Base-by-base conservation (phyloP, 1,139 yeast species). In the Blastobotrys illinoisensis region DNA sequence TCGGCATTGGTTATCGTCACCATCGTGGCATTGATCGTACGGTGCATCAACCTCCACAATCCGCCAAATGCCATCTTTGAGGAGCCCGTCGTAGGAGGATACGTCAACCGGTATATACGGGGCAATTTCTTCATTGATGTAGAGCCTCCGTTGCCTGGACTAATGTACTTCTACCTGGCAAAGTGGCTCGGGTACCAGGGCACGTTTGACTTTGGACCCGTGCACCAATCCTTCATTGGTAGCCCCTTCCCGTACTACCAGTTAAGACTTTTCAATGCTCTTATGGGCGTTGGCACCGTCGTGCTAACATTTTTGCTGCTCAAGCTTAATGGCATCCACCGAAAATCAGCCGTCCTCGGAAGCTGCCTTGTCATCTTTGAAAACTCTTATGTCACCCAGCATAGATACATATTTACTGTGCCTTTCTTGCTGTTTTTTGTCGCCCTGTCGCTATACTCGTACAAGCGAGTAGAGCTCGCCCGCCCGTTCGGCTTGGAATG, bases 81-180 rank as follows among this genome's bases (percentile, higher is more conserved):
- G 64, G 90, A 85, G 64, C 74, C 75, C 6, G 80, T 78, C 58
- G 75, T 79, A 44, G 82, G 86, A 1, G 76, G 77, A 2, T 76
- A 78, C 63, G 77, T 86, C 56, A 76, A 78, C 56, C 71, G 74
- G 28, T 86, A 85, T 68, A 66, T 73, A 54, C 66, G 67, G 5
- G 85, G 86, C 2, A 71, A 72, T 49, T 82, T 80, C 60, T 84
- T 81, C 63, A 65, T 83, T 16, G 86, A 81, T 59, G 74, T 77
- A 1, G 81, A 83, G 54, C 90, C 91, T 0, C 90, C 91, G 1
- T 70, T 85, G 46, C 78, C 74, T 5, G 75, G 79, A 47, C 62
- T 85, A 56, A 55, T 82, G 1, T 82, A 76, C 62, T 74, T 76
- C 49, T 69, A 72, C 60, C 59, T 81, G 9, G 77, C 81, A 0